Evolutionary conservation across 2,329 filamentous ascomycete species (phyloP), one percentile per base, ranked within the genome.

Genomic region (Apiospora sp.): DNA sequence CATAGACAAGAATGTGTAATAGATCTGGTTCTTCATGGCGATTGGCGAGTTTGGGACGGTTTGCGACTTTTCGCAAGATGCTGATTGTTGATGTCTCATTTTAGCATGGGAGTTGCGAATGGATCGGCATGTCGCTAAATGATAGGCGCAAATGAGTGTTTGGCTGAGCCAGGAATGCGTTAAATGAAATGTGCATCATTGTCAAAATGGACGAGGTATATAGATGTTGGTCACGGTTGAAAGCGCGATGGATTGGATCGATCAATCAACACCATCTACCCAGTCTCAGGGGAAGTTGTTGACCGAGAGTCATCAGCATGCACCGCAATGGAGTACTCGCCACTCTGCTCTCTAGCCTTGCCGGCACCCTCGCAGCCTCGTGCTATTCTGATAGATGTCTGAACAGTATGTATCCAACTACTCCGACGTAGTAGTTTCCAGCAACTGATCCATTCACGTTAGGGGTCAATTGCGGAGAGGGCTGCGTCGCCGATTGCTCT

Each of bases 1-100:
- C 58, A 64, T 64, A 64, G 58, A 64, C 30, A 64, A 64, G 58
- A 64, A 41, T 64, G 58, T 64, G n/a, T 64, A 64, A 64, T 64
- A 64, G 30, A 64, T 64, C 58, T 64, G 58, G 58, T 64, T 64
- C 58, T 64, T 41, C 30, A 64, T 64, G 58, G 34, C 34, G 37
- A 37, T n/a, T 41, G 41, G 58, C 30, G 10, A n/a, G n/a, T 64
- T 37, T 4, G 54, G 34, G 7, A 3, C 30, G 30, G 41, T 10
- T 41, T 12, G 58, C 30, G 22, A 6, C 8, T 37, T 37, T 5
- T 58, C 51, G 24, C 51, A 14, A 14, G n/a, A 30, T 24, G 48
- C 24, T 27, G 49, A 34, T 37, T 61, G 54, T 61, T 61, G 30
- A 34, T 61, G 54, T 61, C 54, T 61, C 54, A 61, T 19, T 61